phyloP scores from a whole-genome alignment of 2,329 filamentous ascomycete genomes.

The Fusarium sp. region DNA sequence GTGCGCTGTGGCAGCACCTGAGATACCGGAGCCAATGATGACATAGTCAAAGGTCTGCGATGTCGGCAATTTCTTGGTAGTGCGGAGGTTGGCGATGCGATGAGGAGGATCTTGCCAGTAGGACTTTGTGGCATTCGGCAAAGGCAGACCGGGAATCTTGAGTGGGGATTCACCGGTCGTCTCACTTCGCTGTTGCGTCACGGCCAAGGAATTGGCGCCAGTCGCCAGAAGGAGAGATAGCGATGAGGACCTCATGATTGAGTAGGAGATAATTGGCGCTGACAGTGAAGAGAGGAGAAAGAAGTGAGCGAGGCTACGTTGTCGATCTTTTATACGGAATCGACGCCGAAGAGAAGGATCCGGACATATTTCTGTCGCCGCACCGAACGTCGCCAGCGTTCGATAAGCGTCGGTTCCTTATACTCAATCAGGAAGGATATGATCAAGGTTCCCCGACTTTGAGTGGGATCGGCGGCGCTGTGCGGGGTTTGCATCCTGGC shows the following conservation, averaged over 20 bases:
- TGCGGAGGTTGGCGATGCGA: conserved; percentile 27
- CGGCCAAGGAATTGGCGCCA: not conserved
- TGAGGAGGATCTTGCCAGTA: conserved; percentile 32
- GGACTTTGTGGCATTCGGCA: conserved; percentile 23
- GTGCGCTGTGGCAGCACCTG: conserved; percentile 23
- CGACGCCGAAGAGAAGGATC: not conserved
- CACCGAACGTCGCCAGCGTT: not conserved
- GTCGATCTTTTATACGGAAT: conserved; percentile 2
- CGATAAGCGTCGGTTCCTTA: not conserved
- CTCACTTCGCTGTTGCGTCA: conserved; percentile 2
- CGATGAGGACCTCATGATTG: conserved; percentile 7
- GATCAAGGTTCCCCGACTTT: not conserved
- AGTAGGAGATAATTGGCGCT: not conserved
- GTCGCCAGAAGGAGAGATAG: conserved; percentile 8
- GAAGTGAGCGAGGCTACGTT: not conserved
- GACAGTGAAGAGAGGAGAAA: too few relatives aligned
- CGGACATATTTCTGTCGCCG: not conserved
- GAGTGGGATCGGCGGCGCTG: not conserved
- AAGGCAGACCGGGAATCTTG: conserved; percentile 16
- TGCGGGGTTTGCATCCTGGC: not conserved
- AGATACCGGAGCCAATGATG: conserved; percentile 26
- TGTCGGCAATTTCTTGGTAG: conserved; percentile 10
- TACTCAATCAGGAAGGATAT: conserved; percentile 13
- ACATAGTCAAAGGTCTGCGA: conserved; percentile 23
- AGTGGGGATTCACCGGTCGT: conserved; percentile 4